Evolutionary conservation across 352 stramenopile genomes (phyloP), one percentile per base, ranked within the genome.

Genomic region (Globisporangium polare): DNA sequence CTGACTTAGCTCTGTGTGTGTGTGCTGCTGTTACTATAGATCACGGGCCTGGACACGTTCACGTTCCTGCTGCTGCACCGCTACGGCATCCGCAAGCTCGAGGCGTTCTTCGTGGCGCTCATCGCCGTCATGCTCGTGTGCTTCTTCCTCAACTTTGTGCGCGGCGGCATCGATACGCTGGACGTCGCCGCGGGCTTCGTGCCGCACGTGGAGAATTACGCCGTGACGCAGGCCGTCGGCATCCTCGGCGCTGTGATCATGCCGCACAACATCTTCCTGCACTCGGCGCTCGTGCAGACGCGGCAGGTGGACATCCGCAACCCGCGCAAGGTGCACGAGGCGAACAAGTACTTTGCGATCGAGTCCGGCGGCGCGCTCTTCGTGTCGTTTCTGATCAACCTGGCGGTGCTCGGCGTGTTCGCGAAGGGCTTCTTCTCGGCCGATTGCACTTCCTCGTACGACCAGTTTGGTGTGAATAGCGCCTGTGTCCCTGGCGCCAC

Each of bases 361-460:
- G 96, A 99, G 68, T 82, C 92, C 3, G 80, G 80, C 20, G 67
- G 96, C 20, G 94, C 95, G 6, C 81, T 99, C 10, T 72, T 98
- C 4, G 84, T 99, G 50, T 96, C 89, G 9, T 98, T 98, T 43
- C 71, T 98, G 55, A 97, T 99, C 69, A 99, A 99, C 61, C 65
- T 98, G 41, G 92, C 94, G 0, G 90, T 99, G 13, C 69, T 91
- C 2, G 73, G 82, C 15, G 96, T 98, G 33, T 98, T 98, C 47
- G 88, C 96, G 3, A 94, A 98, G 47, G 84, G 90, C 2, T 98
- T 98, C 69, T 98, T 91, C 66, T 92, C 83, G 10, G 43, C 71
- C 0, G 81, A 94, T 54, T 94, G 85, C 59, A 75, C 78, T 0
- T 20, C 63, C 2, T 88, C 82, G 22, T 92, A 79, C 45, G 70